Evolutionary conservation across 139 green algal species (phyloP).

Genomic region (Raphidocelis subcapitata): DNA sequence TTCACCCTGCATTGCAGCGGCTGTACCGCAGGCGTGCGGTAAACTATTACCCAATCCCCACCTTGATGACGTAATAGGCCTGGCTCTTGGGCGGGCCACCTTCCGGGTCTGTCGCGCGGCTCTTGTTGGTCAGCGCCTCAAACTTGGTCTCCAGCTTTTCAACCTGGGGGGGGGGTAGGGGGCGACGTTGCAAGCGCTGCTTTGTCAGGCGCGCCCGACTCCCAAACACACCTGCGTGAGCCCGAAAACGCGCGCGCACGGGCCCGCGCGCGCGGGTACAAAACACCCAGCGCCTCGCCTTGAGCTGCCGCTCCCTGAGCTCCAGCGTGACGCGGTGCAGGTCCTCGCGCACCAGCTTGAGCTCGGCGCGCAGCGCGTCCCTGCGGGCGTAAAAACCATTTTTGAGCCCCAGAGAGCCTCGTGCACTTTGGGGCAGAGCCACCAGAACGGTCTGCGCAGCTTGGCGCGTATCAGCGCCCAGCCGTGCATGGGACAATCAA

Average conservation of each 20-base stretch:
- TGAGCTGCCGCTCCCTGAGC: constrained; percentile 64
- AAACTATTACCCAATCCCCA: constrained; percentile 27
- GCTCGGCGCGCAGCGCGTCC: constrained; percentile 68
- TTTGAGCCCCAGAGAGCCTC: too few relatives aligned
- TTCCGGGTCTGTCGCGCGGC: constrained; percentile 30
- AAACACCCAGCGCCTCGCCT: constrained; percentile 2
- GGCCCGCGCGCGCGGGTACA: too few relatives aligned
- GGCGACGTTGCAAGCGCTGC: too few relatives aligned
- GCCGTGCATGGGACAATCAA: too few relatives aligned
- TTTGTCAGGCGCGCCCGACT: too few relatives aligned
- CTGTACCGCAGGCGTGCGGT: neutral
- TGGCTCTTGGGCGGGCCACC: constrained; percentile 60
- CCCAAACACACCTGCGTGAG: too few relatives aligned
- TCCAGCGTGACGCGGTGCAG: constrained; percentile 78
- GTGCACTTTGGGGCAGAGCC: too few relatives aligned
- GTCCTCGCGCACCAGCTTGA: constrained; percentile 77
- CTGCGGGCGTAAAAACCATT: too few relatives aligned
- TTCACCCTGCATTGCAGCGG: neutral
- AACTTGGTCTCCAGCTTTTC: constrained; percentile 79
- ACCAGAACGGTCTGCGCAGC: too few relatives aligned
- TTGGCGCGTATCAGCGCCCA: too few relatives aligned
- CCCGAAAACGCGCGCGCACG: too few relatives aligned
- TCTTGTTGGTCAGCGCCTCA: constrained; percentile 56
- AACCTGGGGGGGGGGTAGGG: constrained; percentile 14
- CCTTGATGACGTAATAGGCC: constrained; percentile 93